Evolutionary conservation across 768 basidiomycete species (phyloP).

Genomic region (Lanmaoa rubissima): DNA sequence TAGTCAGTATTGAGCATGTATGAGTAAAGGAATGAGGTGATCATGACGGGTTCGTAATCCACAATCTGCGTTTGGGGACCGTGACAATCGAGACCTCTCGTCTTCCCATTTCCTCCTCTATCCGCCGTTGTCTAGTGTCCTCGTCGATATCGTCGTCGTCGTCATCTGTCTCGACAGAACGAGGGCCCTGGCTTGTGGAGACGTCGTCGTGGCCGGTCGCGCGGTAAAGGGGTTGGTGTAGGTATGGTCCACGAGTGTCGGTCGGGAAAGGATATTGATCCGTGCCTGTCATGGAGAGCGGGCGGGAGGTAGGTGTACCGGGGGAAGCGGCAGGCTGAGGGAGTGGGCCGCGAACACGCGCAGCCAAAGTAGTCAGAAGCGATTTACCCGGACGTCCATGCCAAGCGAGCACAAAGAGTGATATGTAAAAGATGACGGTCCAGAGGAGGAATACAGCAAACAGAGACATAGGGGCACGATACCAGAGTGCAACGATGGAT

Average conservation of each 20-base stretch:
- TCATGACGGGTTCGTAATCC: constrained; percentile 67
- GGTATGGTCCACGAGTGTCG: constrained; percentile 57
- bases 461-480: constrained; percentile 47
- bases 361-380: constrained; percentile 48
- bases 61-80: constrained; percentile 70
- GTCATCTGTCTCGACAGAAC: constrained; percentile 54
- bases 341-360: constrained; percentile 40
- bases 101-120: constrained; percentile 80
- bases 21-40: constrained; percentile 7
- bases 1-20: constrained; percentile 24
- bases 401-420: constrained; percentile 56
- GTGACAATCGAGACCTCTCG: constrained; percentile 82
- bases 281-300: constrained; percentile 39
- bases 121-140: constrained; percentile 65
- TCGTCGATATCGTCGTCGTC: constrained; percentile 75
- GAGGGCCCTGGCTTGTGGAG: constrained; percentile 39
- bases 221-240: constrained; percentile 63
- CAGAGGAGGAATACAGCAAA: constrained; percentile 69
- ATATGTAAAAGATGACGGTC: constrained; percentile 55
- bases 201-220: constrained; percentile 44
- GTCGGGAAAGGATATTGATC: constrained; percentile 47
- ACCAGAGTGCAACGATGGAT: constrained; percentile 59
- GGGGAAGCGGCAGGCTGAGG: constrained; percentile 33
- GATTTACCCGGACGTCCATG: constrained; percentile 56
- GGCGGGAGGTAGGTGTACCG: constrained; percentile 37